Conservation (phyloP, 2,329 filamentous ascomycete species). For the Nigrospora osmanthi region DNA sequence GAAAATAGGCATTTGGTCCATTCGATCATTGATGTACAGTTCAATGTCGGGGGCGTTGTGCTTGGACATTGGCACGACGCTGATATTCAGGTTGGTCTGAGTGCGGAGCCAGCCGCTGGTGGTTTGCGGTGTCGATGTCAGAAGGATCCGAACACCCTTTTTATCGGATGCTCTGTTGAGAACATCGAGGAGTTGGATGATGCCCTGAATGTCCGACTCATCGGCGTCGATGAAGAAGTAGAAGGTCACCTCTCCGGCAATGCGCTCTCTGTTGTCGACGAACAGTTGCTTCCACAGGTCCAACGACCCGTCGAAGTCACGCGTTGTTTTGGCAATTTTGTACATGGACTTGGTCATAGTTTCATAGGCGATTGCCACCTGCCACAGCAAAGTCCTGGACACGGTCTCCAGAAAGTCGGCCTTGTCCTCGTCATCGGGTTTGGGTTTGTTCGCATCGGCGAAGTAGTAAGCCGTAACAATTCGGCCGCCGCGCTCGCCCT, state of each 20-base stretch:
- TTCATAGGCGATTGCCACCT: conserved; percentile 21
- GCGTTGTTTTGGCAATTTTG: conserved; percentile 14
- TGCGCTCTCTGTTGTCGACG: conserved; percentile 20
- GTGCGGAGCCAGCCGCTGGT: conserved; percentile 9
- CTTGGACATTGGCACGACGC: conserved; percentile 14
- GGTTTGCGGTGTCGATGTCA: conserved; percentile 14
- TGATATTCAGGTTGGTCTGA: conserved; percentile 6
- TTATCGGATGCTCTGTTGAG: conserved; percentile 10
- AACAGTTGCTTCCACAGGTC: conserved; percentile 23
- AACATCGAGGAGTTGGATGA: conserved; percentile 15
- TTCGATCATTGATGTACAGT: conserved; percentile 19
- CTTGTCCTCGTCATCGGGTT: conserved; percentile 18
- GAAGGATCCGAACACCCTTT: conserved; percentile 16
- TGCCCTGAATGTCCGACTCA: conserved; percentile 9
- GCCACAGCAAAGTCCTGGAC: conserved; percentile 21
- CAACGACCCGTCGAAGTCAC: conserved; percentile 15
- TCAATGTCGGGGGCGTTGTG: conserved; percentile 18
- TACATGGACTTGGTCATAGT: conserved; percentile 22
- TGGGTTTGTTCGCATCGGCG: conserved; percentile 19
- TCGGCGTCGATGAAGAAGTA: conserved; percentile 23
- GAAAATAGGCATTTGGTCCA: conserved; percentile 22
- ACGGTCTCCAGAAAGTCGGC: conserved; percentile 12
- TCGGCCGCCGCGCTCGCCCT: conserved; percentile 13
- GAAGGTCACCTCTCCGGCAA: conserved; percentile 20
- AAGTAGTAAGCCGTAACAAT: conserved; percentile 20